Evolutionary conservation across 805 yeast genomes (phyloP), one percentile per base, ranked within the genome.

Genomic region (Ogataea wickerhamii): DNA sequence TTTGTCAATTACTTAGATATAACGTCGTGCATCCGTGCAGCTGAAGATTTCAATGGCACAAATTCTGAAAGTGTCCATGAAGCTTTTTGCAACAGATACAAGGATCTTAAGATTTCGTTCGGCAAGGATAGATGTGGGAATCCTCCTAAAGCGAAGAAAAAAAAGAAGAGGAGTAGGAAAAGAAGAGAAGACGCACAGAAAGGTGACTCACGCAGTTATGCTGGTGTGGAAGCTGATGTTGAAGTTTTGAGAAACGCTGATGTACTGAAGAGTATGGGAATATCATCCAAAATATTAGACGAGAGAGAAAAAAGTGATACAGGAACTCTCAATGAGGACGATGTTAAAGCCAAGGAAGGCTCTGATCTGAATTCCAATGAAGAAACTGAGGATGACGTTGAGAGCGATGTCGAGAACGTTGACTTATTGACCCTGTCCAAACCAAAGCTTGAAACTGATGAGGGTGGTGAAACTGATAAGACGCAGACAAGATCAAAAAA

Each of bases 91-190:
- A 60, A 68, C 22, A 70, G 69, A 47, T 84, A 83, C 51, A 51
- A 51, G 28, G 64, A 68, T 4, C 75, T 78, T 49, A 76, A 78
- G 43, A 76, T 84, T 31, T 74, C 76, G 34, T 84, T 72, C 60
- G 94, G 87, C 32, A 58, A 58, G 25, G 94, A 84, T 60, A 70
- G 94, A 54, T 84, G 94, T 64, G 94, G 83, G 3, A 82, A 82
- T 52, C 86, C 74, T 22, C 82, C 78, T 42, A 82, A 74, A 63
- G 52, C 56, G 38, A 70, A 51, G 54, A 64, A 54, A 48, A 62
- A 56, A 58, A 70, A 60, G 56, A 77, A 66, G 61, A 65, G 53
- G 46, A 61, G 51, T 53, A 67, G 55, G 55, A 64, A 46, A 44
- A 53, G 45, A 44, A 57, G 48, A 48, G 52, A 55, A 38, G 43